Conservation (phyloP, 2,329 filamentous ascomycete genomes). For the Xylaria sp. region DNA sequence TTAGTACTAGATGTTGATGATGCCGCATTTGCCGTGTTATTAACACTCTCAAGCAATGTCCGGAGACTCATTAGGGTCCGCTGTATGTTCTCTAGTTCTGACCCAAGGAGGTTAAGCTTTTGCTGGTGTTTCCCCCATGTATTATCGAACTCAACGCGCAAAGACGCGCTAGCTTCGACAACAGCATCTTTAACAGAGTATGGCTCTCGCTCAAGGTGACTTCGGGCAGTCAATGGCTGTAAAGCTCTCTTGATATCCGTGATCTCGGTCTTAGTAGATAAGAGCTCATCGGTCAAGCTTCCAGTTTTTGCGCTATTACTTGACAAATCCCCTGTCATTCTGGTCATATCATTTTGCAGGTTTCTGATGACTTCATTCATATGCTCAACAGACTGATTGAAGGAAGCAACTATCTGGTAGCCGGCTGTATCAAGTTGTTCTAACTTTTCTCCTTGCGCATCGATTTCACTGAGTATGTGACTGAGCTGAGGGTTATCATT, state of each 20-base stretch:
- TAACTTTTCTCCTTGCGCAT: slow-evolving; percentile 52
- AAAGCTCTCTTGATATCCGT: slow-evolving; percentile 34
- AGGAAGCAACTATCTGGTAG: slow-evolving; percentile 52
- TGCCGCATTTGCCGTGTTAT: slow-evolving; percentile 43
- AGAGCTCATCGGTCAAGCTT: slow-evolving; percentile 44
- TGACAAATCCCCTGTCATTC: slow-evolving; percentile 45
- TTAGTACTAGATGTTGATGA: slow-evolving; percentile 44
- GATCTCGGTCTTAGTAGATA: slow-evolving; percentile 45
- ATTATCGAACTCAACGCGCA: slow-evolving; percentile 31
- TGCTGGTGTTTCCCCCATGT: slow-evolving; percentile 23
- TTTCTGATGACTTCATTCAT: slow-evolving; percentile 52
- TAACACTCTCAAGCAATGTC: slow-evolving; percentile 39
- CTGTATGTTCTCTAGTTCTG: slow-evolving; percentile 25
- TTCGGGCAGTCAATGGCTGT: slow-evolving; percentile 19
- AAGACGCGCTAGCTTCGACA: slow-evolving; percentile 44
- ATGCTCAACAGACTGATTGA: slow-evolving; percentile 51
- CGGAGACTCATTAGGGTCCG: slow-evolving; percentile 24
- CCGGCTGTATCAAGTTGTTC: slow-evolving; percentile 53
- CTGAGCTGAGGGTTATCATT: slow-evolving; percentile 41
- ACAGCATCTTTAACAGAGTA: slow-evolving; percentile 35
- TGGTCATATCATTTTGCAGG: slow-evolving; percentile 47
- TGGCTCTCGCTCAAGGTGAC: slow-evolving; percentile 33
- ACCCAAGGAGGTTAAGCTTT: slow-evolving; percentile 27
- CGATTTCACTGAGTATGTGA: slow-evolving; percentile 51
- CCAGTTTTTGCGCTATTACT: slow-evolving; percentile 16